Base-by-base conservation (phyloP, 495 filamentous ascomycete species). In the Tuber borchii region DNA sequence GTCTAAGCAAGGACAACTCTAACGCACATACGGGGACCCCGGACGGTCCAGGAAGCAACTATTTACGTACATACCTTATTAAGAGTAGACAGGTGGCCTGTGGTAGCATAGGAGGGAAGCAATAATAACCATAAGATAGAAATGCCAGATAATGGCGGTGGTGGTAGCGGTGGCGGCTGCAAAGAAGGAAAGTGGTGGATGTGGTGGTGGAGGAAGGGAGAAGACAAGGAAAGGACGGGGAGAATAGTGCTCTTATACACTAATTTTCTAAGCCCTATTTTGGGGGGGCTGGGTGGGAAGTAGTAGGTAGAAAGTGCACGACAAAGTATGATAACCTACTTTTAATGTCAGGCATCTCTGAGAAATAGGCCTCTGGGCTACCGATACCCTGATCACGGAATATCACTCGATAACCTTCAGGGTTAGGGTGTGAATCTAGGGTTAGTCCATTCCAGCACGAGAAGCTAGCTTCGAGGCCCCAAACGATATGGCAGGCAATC, bases 21-120 rank as follows among this genome's bases (percentile, higher is more conserved):
- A 65, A 65, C 56, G 26, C 26, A 61, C n/a, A 65, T 10, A 65
- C 56, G 56, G 56, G 56, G 56, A 65, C 26, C 56, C 56, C 56
- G 56, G 56, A 65, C 56, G n/a, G 26, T 17, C 56, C 56, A 17
- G 5, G 9, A 14, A 65, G 56, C 56, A 65, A 65, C 26, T 65
- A 65, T 65, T 65, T 65, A 65, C 31, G 26, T 34, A 65, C 56
- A 65, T 65, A 65, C 26, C 56, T 65, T 65, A 14, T 65, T 10
- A 61, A 31, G 51, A 16, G 51, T 61, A 16, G 10, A 8, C 31
- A 14, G 5, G 20, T 7, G 10, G 0, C n/a, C 10, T 31, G n/a
- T 16, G 2, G 51, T 0, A 14, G 51, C 9, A 16, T 16, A 31
- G n/a, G 2, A 2, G n/a, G 51, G n/a, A 31, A 31, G 12, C 6